Conservation (phyloP, 225 moss, liverwort and hornwort genomes). For the Asterella californica region DNA sequence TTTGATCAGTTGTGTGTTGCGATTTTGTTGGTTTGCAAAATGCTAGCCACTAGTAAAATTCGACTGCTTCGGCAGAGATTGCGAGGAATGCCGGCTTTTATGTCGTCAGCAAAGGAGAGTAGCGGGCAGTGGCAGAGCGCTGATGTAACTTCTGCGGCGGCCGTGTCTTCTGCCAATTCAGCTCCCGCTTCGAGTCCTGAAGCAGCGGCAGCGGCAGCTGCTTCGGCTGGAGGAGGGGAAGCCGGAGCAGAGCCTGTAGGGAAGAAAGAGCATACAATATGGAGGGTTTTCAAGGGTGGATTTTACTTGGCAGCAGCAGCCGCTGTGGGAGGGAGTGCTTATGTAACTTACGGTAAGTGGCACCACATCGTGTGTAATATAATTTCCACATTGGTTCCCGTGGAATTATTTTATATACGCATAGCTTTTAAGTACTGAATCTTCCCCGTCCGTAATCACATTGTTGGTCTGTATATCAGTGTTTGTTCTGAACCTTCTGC, state of each 20-base stretch:
- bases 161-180: conserved; percentile 26
- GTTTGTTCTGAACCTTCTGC: not conserved
- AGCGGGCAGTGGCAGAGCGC: conserved; percentile 32
- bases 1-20: not conserved
- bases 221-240: conserved; percentile 11
- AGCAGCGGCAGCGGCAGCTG: conserved; percentile 30
- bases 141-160: conserved; percentile 30
- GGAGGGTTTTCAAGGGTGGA: conserved; percentile 61
- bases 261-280: conserved; percentile 31
- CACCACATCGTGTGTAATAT: not conserved
- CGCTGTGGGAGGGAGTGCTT: conserved; percentile 60
- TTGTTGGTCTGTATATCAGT: not conserved
- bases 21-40: conserved; percentile 14
- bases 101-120: conserved; percentile 23
- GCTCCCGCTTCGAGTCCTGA: conserved; percentile 26
- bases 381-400: not conserved
- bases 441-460: too few species aligned
- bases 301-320: conserved; percentile 50
- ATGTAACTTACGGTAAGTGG: conserved; percentile 68
- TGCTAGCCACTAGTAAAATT: conserved; percentile 29
- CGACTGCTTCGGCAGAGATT: conserved; percentile 27
- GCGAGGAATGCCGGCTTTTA: conserved; percentile 29
- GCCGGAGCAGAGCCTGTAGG: conserved; percentile 9
- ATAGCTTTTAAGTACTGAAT: not conserved
- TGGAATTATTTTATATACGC: too few species aligned